phyloP scores from a whole-genome alignment of 441 rosid species.

The Euphorbia celastroides region DNA sequence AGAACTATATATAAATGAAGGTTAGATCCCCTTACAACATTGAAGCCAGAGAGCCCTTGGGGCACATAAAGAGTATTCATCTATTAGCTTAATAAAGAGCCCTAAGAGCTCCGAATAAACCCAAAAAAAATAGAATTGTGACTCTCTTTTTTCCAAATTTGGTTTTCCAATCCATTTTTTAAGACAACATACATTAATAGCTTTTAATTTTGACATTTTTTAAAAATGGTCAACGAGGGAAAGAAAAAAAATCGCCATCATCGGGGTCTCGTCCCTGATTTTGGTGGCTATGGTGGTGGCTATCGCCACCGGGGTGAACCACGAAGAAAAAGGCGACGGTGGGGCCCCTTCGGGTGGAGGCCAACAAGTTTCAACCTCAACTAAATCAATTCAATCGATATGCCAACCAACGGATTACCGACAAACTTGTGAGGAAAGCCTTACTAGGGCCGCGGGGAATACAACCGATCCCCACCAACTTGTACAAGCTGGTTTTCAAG shows the following conservation, averaged over 20 bases:
- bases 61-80: constrained; percentile 8
- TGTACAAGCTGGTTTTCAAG: constrained; percentile 44
- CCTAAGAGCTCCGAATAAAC: constrained; percentile 16
- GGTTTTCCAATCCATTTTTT: not conserved
- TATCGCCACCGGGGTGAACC: constrained; percentile 22
- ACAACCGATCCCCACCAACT: constrained; percentile 53
- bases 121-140: not conserved
- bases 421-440: constrained; percentile 44
- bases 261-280: constrained; percentile 42
- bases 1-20: not conserved
- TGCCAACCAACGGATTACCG: constrained; percentile 67
- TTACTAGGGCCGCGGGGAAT: constrained; percentile 37
- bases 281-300: constrained; percentile 25
- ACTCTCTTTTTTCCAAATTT: not conserved
- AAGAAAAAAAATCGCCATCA: constrained; percentile 41
- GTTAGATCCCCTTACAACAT: not conserved
- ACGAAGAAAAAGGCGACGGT: not conserved
- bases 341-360: not conserved
- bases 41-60: constrained; percentile 16
- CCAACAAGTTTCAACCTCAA: constrained; percentile 18
- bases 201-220: not conserved
- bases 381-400: constrained; percentile 47
- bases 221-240: constrained; percentile 15
- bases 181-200: not conserved
- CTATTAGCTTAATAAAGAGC: not conserved